phyloP scores from a whole-genome alignment of 495 filamentous ascomycete species.

The Podospora australis region DNA sequence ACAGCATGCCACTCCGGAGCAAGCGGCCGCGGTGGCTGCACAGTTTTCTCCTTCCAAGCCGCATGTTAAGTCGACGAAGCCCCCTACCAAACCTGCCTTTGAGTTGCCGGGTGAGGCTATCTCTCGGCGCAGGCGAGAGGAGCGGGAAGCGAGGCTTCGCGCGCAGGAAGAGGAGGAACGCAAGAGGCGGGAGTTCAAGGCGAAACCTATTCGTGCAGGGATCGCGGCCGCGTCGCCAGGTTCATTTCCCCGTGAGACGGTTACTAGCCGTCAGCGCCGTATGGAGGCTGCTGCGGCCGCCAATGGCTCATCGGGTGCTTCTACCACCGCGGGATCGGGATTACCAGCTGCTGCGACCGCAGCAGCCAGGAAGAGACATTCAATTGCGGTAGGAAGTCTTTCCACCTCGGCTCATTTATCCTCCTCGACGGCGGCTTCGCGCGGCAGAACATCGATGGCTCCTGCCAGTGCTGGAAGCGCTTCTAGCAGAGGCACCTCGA shows the following conservation, averaged over 20 bases:
- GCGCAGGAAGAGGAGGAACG: conserved; percentile 54
- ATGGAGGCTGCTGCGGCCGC: conserved; percentile 14
- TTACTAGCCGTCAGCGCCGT: conserved; percentile 39
- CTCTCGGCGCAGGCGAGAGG: conserved; percentile 60
- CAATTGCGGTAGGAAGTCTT: conserved; percentile 1
- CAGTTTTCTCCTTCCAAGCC: conserved; percentile 33
- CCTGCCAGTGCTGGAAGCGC: neutral
- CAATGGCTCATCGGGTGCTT: neutral
- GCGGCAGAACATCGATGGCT: neutral
- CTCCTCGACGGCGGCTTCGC: neutral
- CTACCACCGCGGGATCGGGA: neutral
- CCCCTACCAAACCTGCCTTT: conserved; percentile 57
- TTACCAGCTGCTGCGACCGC: neutral
- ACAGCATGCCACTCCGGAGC: conserved; percentile 26
- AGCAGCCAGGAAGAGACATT: conserved; percentile 16
- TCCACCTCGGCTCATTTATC: neutral
- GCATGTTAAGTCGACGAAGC: conserved; percentile 51
- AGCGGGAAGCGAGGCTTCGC: conserved; percentile 56
- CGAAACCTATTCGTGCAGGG: conserved; percentile 48
- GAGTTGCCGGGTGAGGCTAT: conserved; percentile 69
- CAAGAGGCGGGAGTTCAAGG: conserved; percentile 57
- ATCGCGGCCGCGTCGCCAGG: conserved; percentile 23
- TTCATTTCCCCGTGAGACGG: too few relatives aligned
- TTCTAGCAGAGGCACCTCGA: conserved; percentile 1
- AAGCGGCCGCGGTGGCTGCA: conserved; percentile 20